Evolutionary conservation across 352 stramenopile genomes (phyloP), one percentile per base, ranked within the genome.

Genomic region (Phytophthora litchii): DNA sequence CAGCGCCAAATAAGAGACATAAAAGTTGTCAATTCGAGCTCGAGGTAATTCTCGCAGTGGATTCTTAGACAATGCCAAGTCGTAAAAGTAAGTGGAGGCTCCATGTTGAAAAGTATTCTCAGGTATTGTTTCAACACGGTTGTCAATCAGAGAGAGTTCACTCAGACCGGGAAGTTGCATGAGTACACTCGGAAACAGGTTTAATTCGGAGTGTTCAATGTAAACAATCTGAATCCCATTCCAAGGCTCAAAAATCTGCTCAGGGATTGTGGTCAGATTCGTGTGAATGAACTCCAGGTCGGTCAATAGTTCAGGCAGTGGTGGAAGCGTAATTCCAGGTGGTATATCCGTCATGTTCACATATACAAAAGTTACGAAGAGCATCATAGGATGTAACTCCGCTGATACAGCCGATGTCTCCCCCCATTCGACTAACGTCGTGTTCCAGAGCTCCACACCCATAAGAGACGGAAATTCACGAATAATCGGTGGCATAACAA

Each of bases 401-500:
- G 60, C 52, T 2, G 70, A 78, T 41, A 88, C 50, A 17, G 70
- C 67, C 0, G 78, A 65, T 1, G 76, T 48, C 0, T 19, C 27
- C 8, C 47, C 41, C 79, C 79, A 89, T 17, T 65, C 48, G 3
- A 64, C 27, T 0, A 87, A 45, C 14, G 79, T 89, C 34, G 61
- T 72, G 52, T 89, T 89, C 61, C 68, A 89, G 2, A 87, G 53
- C 37, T 89, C 79, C 49, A 89, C 32, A 6, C 75, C 64, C 12
- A 86, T 46, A 2, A 89, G 34, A 11, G 84, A 75, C 12, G 35
- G 41, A 34, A 84, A 83, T 9, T 55, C 32, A 3, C 36, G 57
- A 17, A 89, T 50, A 0, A 51, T 44, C 17, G 53, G 5, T 0
- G 79, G 70, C 47, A 89, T 70, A 13, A 37, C 35, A 10, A 89